A percentile compares a stretch with the other conserved stretches of the same genome.
These are phyloP conservation scores for Amanita muscaria DNA, from an alignment of 768 basidiomycete genomes.

Conservation along the genomic window DNA sequence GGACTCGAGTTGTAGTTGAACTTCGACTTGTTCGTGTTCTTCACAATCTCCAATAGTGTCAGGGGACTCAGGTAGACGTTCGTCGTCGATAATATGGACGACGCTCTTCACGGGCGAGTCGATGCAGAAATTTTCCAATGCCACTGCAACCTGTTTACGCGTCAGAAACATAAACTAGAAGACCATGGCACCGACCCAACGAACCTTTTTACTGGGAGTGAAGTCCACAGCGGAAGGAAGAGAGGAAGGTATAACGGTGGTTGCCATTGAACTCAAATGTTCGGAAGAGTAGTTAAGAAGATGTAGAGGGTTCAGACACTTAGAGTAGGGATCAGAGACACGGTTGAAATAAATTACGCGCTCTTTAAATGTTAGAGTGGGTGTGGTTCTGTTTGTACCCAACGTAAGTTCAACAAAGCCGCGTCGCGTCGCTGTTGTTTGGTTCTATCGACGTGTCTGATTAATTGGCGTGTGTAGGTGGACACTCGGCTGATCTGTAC, in stretches of 20 bases:
- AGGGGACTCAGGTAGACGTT: conserved; percentile 27
- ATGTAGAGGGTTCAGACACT: conserved; percentile 5
- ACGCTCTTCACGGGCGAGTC: conserved; percentile 28
- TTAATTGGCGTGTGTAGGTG: too few species aligned
- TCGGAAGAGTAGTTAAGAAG: conserved; percentile 4
- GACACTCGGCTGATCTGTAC: too few species aligned
- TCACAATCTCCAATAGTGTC: neutral
- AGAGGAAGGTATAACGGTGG: conserved; percentile 20
- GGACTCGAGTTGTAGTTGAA: too few species aligned
- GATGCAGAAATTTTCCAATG: conserved; percentile 34
- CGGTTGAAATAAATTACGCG: too few species aligned
- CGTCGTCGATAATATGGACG: conserved; percentile 23
- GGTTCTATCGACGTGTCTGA: conserved; percentile 16
- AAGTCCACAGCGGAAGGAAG: conserved; percentile 22
- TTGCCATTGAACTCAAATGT: conserved; percentile 19
- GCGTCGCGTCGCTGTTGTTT: conserved; percentile 17
- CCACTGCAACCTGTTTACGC: conserved; percentile 30
- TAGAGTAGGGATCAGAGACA: conserved; percentile 6
- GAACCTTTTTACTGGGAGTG: conserved; percentile 49
- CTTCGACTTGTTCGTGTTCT: conserved; percentile 12
- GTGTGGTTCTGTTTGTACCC: conserved; percentile 30
- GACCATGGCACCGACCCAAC: neutral
- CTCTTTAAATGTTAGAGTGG: conserved; percentile 15
- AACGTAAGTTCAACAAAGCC: conserved; percentile 15
- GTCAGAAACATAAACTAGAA: conserved; percentile 7